Percentiles rank a stretch among this genome's conserved stretches.
Conservation (phyloP, 2,329 filamentous ascomycete genomes). For the Pseudogymnoascus sp. region DNA sequence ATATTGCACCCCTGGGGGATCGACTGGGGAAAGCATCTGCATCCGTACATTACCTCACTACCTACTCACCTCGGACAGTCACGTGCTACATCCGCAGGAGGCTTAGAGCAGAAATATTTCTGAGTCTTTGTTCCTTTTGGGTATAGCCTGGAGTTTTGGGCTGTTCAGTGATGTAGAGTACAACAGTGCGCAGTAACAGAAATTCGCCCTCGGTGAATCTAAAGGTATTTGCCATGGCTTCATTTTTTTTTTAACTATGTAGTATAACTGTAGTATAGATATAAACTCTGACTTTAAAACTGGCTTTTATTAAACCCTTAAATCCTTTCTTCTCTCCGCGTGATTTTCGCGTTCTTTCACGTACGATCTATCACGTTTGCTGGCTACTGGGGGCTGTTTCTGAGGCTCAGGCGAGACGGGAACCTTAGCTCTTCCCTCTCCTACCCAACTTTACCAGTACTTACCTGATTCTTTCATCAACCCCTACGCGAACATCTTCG, state of each 20-base stretch:
- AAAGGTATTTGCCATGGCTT: neutral
- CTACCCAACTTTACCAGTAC: neutral
- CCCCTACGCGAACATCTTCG: conserved; percentile 8
- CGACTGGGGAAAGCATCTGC: neutral
- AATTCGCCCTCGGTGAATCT: neutral
- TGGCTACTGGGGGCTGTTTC: neutral
- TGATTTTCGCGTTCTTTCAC: neutral
- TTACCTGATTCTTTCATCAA: conserved; percentile 9
- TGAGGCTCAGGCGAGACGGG: conserved; percentile 4
- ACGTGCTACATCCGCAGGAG: neutral
- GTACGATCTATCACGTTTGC: conserved; percentile 1
- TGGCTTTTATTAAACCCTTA: neutral
- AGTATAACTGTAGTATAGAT: neutral
- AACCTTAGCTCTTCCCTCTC: neutral
- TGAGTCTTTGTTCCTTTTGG: neutral
- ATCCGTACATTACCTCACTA: neutral
- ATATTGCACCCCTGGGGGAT: neutral
- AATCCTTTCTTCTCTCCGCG: no score
- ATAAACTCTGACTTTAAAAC: neutral
- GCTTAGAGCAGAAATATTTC: conserved; percentile 3
- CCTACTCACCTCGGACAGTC: neutral
- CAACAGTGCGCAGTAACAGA: neutral
- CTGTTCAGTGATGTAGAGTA: neutral
- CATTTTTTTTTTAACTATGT: neutral
- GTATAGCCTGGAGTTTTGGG: neutral